phyloP scores from a whole-genome alignment of 805 yeast species.

The Saccharomyces cerevisiae region DNA sequence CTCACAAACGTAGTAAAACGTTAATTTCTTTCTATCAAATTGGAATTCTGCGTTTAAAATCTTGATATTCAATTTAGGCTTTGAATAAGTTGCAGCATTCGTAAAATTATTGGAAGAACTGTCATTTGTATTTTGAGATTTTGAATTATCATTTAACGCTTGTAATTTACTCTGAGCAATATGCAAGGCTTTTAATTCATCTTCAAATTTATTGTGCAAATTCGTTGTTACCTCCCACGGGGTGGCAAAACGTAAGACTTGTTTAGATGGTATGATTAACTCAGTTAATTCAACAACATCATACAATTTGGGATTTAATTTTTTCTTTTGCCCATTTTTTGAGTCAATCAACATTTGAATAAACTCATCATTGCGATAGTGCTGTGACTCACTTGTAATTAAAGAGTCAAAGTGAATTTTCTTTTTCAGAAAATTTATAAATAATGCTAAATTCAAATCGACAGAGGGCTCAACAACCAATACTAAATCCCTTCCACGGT shows the following conservation, averaged over 20 bases:
- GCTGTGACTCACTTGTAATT: slow-evolving; percentile 27
- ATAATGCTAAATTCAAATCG: slow-evolving; percentile 54
- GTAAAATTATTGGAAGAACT: slow-evolving; percentile 19
- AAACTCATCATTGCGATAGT: slow-evolving; percentile 22
- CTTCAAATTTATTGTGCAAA: slow-evolving; percentile 54
- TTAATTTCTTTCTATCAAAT: slow-evolving; percentile 69
- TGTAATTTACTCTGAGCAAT: slow-evolving; percentile 51
- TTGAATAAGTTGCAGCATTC: slow-evolving; percentile 4
- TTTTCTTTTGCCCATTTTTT: slow-evolving; percentile 17
- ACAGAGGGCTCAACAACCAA: slow-evolving; percentile 61
- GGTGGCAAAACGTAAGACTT: slow-evolving; percentile 67
- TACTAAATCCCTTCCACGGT: slow-evolving; percentile 73
- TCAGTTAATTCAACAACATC: slow-evolving; percentile 39
- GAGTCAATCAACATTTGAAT: slow-evolving; percentile 23
- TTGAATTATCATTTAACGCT: slow-evolving; percentile 19
- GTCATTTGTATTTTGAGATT: slow-evolving; percentile 15
- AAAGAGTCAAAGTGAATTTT: slow-evolving; percentile 46
- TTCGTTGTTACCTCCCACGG: slow-evolving; percentile 55
- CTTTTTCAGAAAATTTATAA: slow-evolving; percentile 67
- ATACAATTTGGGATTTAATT: slow-evolving; percentile 27
- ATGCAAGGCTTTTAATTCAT: slow-evolving; percentile 63
- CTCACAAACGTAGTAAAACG: slow-evolving; percentile 57
- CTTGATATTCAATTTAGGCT: slow-evolving; percentile 40
- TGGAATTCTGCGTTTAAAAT: slow-evolving; percentile 74
- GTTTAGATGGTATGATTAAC: slow-evolving; percentile 67